phyloP scores from a whole-genome alignment of 2,329 filamentous ascomycete genomes.

The Fusarium lyarnte region DNA sequence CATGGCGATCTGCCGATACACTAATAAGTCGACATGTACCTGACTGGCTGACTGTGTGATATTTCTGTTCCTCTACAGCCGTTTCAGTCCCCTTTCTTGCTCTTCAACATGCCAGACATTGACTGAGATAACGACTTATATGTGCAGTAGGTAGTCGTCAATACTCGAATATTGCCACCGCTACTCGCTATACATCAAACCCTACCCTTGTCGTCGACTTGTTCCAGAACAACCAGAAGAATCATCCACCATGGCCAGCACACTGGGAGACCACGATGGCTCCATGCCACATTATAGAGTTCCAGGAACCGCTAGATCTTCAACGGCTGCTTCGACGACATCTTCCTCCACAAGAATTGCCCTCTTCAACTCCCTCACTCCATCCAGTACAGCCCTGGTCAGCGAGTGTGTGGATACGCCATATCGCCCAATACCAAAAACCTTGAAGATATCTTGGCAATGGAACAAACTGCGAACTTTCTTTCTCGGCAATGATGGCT shows the following conservation, averaged over 20 bases:
- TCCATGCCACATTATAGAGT: constrained; percentile 8
- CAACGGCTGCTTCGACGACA: constrained; percentile 26
- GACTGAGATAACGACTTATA: constrained; percentile 1
- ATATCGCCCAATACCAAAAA: constrained; percentile 21
- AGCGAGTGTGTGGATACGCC: constrained; percentile 26
- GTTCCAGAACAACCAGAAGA: background rate
- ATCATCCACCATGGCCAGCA: constrained; percentile 12
- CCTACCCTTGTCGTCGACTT: background rate
- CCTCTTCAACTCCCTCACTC: constrained; percentile 29
- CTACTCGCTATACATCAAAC: background rate
- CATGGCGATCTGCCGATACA: constrained; percentile 26
- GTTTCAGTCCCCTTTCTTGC: background rate
- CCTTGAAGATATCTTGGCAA: constrained; percentile 33
- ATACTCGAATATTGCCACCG: background rate
- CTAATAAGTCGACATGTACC: constrained; percentile 4
- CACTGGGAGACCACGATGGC: constrained; percentile 11
- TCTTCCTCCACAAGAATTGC: constrained; percentile 28
- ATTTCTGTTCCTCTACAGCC: constrained; percentile 15
- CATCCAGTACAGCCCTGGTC: constrained; percentile 30
- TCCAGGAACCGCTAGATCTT: constrained; percentile 24
- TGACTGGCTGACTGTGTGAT: background rate
- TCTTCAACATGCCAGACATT: background rate
- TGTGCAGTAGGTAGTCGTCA: background rate
- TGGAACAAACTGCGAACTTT: constrained; percentile 34
- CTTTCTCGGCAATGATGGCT: constrained; percentile 25